Base-by-base conservation (phyloP, 192 early-diverging fungal genomes). In the Mortierella alpina region DNA sequence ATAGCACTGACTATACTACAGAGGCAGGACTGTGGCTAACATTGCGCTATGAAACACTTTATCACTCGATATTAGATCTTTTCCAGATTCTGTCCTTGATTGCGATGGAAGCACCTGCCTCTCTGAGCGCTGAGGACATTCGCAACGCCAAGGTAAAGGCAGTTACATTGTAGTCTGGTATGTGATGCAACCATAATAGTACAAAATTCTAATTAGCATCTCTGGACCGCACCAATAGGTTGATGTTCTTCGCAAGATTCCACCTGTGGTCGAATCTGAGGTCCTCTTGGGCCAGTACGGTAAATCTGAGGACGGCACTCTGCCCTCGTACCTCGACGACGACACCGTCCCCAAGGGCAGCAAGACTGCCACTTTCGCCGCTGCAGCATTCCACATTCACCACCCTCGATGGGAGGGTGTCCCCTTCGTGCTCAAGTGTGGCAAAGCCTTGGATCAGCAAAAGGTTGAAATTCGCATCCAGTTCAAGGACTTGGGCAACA, bases 341-440 rank as follows among this genome's bases (percentile, higher is more conserved):
- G 88, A 90, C 48, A 94, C 93, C 6, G 93, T 99, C 41, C 94
- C 95, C 65, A 90, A 93, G 73, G 91, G 88, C 47, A 96, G 93
- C 51, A 87, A 89, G 51, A 95, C 95, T 17, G 94, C 97, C 31
- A 99, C 97, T 3, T 99, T 91, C 79, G 97, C 97, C 7, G 93
- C 94, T 11, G 88, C 90, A 42, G 94, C 94, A 11, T 90, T 97
- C 79, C 90, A 91, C 65, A 95, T 99, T 66, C 89, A 97, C 73
- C 98, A 96, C 86, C 95, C 96, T 60, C 94, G 97, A 53, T 99
- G 97, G 97, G 90, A 94, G 68, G 94, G 91, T 53, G 95, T 96
- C 42, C 95, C 95, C 17, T 96, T 96, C 75, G 95, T 96, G 58
- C 87, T 96, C 50, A 92, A 92, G 84, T 92, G 91, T 52, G 95